Percentiles rank a stretch among this genome's conserved stretches.
These are phyloP conservation scores for Thraustotheca clavata DNA, from an alignment of 352 stramenopile genomes.

Conservation along the genomic window DNA sequence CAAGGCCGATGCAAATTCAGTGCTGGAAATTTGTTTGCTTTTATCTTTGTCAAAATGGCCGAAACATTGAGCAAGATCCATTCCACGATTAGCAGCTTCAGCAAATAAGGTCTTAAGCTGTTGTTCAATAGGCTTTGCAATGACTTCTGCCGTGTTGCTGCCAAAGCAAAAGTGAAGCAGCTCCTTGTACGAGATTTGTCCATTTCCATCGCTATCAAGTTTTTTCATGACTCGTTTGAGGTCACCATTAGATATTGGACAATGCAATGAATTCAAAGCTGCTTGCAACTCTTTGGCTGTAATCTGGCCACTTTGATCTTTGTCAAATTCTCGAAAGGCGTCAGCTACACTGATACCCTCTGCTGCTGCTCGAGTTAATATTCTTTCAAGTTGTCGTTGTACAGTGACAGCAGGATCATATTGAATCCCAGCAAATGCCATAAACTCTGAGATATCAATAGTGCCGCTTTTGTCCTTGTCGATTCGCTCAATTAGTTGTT, in stretches of 20 bases:
- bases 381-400: background rate
- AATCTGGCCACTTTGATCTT: slow-evolving; percentile 47
- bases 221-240: slow-evolving; percentile 31
- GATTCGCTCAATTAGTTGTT: slow-evolving; percentile 8
- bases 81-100: slow-evolving; percentile 34
- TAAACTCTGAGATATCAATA: slow-evolving; percentile 41
- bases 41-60: slow-evolving; percentile 79
- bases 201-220: slow-evolving; percentile 54
- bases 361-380: slow-evolving; percentile 29
- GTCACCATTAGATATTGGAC: slow-evolving; percentile 26
- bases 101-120: slow-evolving; percentile 36
- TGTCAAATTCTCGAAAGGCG: slow-evolving; percentile 74
- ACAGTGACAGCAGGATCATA: slow-evolving; percentile 8
- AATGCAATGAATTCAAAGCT: slow-evolving; percentile 35
- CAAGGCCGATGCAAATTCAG: slow-evolving; percentile 26
- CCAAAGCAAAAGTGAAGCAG: slow-evolving; percentile 44
- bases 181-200: slow-evolving; percentile 44
- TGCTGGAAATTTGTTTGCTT: slow-evolving; percentile 26
- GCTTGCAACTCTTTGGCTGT: slow-evolving; percentile 45
- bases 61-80: slow-evolving; percentile 57
- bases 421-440: slow-evolving; percentile 11
- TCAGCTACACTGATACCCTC: slow-evolving; percentile 41
- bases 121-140: background rate
- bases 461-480: slow-evolving; percentile 46
- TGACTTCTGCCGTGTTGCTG: background rate